A percentile compares a stretch with the other conserved stretches of the same genome.
Evolutionary conservation across 768 basidiomycete species (phyloP).

Genomic region (Lentinula sp.): DNA sequence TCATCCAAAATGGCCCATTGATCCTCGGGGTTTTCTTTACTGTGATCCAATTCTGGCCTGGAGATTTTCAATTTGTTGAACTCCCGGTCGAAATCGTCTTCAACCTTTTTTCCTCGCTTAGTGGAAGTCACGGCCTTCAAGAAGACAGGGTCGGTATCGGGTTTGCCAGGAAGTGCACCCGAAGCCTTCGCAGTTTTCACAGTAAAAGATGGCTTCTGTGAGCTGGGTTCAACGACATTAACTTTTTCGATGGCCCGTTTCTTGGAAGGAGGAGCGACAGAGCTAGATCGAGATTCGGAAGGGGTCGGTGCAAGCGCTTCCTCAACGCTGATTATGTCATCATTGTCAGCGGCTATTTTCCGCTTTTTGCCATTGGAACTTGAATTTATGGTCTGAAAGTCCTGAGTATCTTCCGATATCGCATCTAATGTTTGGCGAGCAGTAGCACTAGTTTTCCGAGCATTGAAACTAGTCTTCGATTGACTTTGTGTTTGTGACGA

Average conservation of each 20-base stretch:
- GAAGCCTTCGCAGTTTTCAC: conserved; percentile 12
- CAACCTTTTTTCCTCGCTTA: conserved; percentile 60
- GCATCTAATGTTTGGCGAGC: conserved; percentile 11
- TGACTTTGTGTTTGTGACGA: conserved; percentile 6
- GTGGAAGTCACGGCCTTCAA: conserved; percentile 69
- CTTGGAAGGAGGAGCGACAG: conserved; percentile 24
- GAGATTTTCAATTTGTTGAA: conserved; percentile 74
- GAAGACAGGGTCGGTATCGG: conserved; percentile 65
- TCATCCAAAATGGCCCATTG: conserved; percentile 59
- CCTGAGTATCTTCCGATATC: conserved; percentile 30
- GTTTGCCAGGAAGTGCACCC: conserved; percentile 38
- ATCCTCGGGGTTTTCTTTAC: conserved; percentile 21
- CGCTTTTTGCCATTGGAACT: conserved; percentile 27
- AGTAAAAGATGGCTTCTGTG: conserved; percentile 21
- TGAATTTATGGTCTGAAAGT: conserved; percentile 7
- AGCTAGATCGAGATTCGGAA: conserved; percentile 8
- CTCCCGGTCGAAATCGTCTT: conserved; percentile 71
- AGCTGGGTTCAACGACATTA: conserved; percentile 22
- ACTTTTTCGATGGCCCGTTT: conserved; percentile 35
- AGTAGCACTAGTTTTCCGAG: conserved; percentile 14
- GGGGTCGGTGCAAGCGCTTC: conserved; percentile 9
- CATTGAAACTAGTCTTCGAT: conserved; percentile 16
- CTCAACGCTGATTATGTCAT: conserved; percentile 28
- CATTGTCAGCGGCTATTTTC: conserved; percentile 29
- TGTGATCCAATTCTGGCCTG: conserved; percentile 41